Evolutionary conservation across 352 stramenopile genomes (phyloP).

Genomic region (Phytopythium helicoides): DNA sequence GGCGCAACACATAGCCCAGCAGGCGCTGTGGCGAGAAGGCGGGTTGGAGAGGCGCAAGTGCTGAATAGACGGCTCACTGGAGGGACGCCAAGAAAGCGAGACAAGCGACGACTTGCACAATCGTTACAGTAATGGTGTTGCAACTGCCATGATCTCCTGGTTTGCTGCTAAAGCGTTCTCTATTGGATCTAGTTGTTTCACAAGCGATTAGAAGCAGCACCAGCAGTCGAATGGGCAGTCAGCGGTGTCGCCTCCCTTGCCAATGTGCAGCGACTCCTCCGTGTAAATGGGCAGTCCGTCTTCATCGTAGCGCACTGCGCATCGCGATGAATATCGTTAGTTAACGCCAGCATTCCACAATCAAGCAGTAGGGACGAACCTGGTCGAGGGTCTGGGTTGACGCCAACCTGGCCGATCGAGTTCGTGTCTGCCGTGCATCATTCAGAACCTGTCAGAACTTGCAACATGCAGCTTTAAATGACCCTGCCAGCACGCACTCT

Average conservation of each 20-base stretch:
- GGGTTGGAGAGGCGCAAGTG: no score
- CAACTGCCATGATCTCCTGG: no score
- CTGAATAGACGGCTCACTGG: no score
- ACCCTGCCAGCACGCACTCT: constrained; percentile 44
- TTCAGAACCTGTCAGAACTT: constrained; percentile 3
- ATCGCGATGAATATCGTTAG: neutral
- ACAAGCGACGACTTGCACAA: no score
- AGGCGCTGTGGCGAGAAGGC: no score
- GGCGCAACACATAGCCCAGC: no score
- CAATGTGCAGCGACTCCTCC: constrained; percentile 79
- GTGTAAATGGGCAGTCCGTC: constrained; percentile 87
- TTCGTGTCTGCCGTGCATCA: constrained; percentile 62
- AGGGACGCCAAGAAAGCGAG: no score
- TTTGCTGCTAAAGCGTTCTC: constrained; percentile 6
- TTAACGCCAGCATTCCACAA: neutral
- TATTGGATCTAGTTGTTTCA: constrained; percentile 26
- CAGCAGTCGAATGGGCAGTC: constrained; percentile 91
- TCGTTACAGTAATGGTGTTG: no score
- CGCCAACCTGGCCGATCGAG: constrained; percentile 44
- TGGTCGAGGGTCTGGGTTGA: constrained; percentile 72
- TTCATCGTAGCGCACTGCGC: constrained; percentile 78
- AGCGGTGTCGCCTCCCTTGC: constrained; percentile 75
- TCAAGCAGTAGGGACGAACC: constrained; percentile 26
- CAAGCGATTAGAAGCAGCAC: constrained; percentile 79
- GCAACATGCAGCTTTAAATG: no score